These are phyloP conservation scores for Penicillium brasilianum DNA, from an alignment of 2,329 filamentous ascomycete genomes.

Conservation along the genomic window DNA sequence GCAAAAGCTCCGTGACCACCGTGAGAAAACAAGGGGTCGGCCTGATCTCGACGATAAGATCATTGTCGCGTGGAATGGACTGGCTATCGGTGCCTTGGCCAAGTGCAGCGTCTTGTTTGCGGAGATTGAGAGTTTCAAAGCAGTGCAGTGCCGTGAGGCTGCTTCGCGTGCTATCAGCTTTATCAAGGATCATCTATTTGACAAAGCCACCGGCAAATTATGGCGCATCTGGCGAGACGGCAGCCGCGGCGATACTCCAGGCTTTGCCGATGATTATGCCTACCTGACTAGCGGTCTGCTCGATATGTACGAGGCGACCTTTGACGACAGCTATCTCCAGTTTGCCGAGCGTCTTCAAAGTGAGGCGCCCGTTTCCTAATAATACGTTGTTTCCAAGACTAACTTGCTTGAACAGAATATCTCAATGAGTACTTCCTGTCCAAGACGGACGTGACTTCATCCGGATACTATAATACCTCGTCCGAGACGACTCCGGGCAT, in stretches of 20 bases:
- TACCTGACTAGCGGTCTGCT: conserved; percentile 83
- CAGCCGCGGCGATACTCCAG: conserved; percentile 67
- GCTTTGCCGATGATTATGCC: conserved; percentile 93
- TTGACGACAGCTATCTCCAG: conserved; percentile 73
- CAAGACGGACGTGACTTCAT: conserved; percentile 45
- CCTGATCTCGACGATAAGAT: conserved; percentile 88
- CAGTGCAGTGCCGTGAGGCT: conserved; percentile 65
- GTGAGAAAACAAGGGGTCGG: conserved; percentile 73
- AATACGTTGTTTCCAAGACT: background rate
- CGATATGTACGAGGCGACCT: conserved; percentile 82
- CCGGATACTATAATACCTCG: conserved; percentile 50
- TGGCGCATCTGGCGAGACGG: conserved; percentile 75
- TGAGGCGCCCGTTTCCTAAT: conserved; percentile 44
- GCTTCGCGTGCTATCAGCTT: conserved; percentile 74
- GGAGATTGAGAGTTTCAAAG: conserved; percentile 61
- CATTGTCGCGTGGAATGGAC: conserved; percentile 83
- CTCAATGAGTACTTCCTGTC: conserved; percentile 84
- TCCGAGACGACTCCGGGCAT: conserved; percentile 64
- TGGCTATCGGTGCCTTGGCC: conserved; percentile 83
- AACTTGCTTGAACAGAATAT: conserved; percentile 56
- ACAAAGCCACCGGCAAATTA: conserved; percentile 64
- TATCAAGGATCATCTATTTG: conserved; percentile 75
- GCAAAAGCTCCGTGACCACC: conserved; percentile 70
- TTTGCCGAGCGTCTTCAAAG: conserved; percentile 84
- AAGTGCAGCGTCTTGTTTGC: conserved; percentile 73